Evolutionary conservation across 805 yeast genomes (phyloP), one percentile per base, ranked within the genome.

Genomic region (Yarrowia keelungensis): DNA sequence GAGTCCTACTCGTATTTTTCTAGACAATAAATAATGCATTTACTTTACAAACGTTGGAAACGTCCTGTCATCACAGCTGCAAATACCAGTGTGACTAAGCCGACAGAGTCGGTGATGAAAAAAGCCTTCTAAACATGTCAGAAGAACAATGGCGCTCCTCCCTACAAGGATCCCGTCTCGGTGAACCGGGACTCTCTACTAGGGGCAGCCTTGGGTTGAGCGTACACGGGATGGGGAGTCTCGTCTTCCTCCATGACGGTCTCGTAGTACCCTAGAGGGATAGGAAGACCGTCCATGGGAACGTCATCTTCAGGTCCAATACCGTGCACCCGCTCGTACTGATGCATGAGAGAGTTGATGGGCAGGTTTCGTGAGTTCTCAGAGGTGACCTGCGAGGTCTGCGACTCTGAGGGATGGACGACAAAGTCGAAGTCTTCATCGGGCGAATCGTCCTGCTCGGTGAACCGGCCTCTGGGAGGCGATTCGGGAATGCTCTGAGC

Each of bases 161-260:
- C 10, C 46, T 45, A 62, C 5, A 62, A 12, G 5, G 67, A 62
- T 2, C 67, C 67, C n/a, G 67, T 62, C 39, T 62, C 67, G 45
- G 67, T 62, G 19, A 62, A 62, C 38, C 67, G 45, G 15, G 32
- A 15, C 56, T 62, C 67, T 15, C 67, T 8, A 15, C 47, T 38
- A 9, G 67, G 67, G n/a, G 67, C 67, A 2, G 67, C 67, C 26
- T 62, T 49, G 47, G 67, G 67, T 26, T 62, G 67, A 2, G 67
- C 67, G 15, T 62, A 62, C 38, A 62, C 67, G 26, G 67, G 67
- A 19, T 62, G 67, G 4, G 54, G 56, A 36, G 56, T 47, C 47
- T 66, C 69, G 43, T 58, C 67, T 32, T 66, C 69, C 68, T 66
- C 69, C 69, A 45, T 19, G 5, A 66, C 69, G 3, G 69, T 66